Evolutionary conservation across 768 basidiomycete genomes (phyloP).

Genomic region (Collybiopsis confluens): DNA sequence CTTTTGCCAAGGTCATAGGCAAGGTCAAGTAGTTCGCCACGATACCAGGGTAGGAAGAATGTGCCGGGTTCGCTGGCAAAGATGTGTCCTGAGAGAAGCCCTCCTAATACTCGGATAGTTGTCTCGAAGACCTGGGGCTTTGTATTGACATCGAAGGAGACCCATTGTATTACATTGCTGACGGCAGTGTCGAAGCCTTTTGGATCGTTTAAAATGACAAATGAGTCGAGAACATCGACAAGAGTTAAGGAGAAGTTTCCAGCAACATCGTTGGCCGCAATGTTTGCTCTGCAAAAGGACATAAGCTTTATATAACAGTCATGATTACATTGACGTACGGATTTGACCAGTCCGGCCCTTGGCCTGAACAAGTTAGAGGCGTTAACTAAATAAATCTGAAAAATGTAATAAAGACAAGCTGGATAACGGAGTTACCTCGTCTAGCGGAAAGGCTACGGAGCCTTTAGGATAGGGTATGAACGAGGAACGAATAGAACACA

Average conservation of each 20-base stretch:
- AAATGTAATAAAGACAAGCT: slow-evolving; percentile 1
- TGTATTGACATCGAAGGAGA: slow-evolving; percentile 90
- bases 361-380: slow-evolving; percentile 81
- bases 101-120: slow-evolving; percentile 91
- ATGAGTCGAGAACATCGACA: slow-evolving; percentile 79
- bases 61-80: slow-evolving; percentile 65
- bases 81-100: slow-evolving; percentile 80
- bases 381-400: slow-evolving; percentile 50
- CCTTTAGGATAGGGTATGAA: slow-evolving; percentile 15
- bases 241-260: slow-evolving; percentile 90
- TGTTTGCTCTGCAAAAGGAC: slow-evolving; percentile 48
- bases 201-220: slow-evolving; percentile 83
- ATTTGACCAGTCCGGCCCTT: slow-evolving; percentile 83
- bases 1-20: slow-evolving; percentile 86
- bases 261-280: slow-evolving; percentile 85
- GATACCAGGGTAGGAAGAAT: slow-evolving; percentile 82
- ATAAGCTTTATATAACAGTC: slow-evolving; percentile 4
- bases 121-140: slow-evolving; percentile 99
- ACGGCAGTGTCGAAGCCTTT: slow-evolving; percentile 82
- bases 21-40: slow-evolving; percentile 69
- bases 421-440: slow-evolving; percentile 51
- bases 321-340: slow-evolving; percentile 49
- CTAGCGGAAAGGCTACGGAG: slow-evolving; percentile 70
- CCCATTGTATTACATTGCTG: slow-evolving; percentile 72
- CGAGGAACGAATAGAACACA: slow-evolving; percentile 25